Conservation (phyloP, 2,329 filamentous ascomycete genomes). For the Aspergillus tanneri region DNA sequence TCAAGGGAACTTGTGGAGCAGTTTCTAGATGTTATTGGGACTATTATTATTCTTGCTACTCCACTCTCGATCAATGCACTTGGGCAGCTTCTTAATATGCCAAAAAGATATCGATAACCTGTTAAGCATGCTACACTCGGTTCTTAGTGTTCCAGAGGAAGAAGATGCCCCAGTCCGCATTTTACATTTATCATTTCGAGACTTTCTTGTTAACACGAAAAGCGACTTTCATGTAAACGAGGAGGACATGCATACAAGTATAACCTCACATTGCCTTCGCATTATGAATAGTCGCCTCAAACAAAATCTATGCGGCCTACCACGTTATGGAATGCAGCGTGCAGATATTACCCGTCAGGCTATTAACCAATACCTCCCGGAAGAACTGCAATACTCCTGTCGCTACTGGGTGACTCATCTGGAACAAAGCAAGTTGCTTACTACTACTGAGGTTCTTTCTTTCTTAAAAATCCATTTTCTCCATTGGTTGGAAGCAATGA, state of each 20-base stretch:
- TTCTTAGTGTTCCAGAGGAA: slow-evolving; percentile 18
- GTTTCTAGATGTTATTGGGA: slow-evolving; percentile 22
- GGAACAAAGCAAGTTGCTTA: no score
- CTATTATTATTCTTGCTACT: slow-evolving; percentile 23
- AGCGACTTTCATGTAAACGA: slow-evolving; percentile 33
- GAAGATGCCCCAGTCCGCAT: slow-evolving; percentile 16
- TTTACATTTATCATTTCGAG: slow-evolving; percentile 31
- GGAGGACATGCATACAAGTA: slow-evolving; percentile 24
- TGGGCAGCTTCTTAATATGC: slow-evolving; percentile 11
- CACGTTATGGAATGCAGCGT: slow-evolving; percentile 6
- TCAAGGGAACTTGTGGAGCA: slow-evolving; percentile 12
- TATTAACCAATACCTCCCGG: no score
- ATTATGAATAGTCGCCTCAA: slow-evolving; percentile 12
- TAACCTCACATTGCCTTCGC: slow-evolving; percentile 28
- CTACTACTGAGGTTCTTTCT: no score
- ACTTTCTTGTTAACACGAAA: slow-evolving; percentile 27
- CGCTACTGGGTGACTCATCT: no score
- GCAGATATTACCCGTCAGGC: no score
- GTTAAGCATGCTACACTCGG: slow-evolving; percentile 19
- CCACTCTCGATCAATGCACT: slow-evolving; percentile 23
- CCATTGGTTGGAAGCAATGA: no score
- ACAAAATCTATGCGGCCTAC: slow-evolving; percentile 19
- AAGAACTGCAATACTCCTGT: no score
- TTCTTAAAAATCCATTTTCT: no score
- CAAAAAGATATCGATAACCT: slow-evolving; percentile 9